These are phyloP conservation scores for Cyberlindnera euphorbiae DNA, from an alignment of 805 yeast genomes.

Conservation along the genomic window DNA sequence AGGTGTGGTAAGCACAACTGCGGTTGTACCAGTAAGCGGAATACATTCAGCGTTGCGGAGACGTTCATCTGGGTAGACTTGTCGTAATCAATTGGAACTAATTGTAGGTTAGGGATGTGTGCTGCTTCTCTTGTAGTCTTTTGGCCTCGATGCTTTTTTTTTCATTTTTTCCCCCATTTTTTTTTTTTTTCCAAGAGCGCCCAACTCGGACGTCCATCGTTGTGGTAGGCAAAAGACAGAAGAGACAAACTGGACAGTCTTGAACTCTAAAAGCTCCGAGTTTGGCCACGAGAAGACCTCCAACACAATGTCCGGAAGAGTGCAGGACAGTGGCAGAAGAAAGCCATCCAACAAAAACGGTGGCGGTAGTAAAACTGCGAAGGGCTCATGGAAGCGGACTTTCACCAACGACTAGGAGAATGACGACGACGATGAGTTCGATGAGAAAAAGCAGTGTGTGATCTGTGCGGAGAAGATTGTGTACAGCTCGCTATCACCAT, in stretches of 20 bases:
- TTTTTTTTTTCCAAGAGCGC: not conserved
- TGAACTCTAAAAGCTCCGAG: not conserved
- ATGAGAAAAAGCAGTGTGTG: constrained; percentile 52
- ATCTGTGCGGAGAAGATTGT: constrained; percentile 75
- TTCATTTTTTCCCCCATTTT: no score
- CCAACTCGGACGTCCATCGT: no score
- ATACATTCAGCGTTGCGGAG: constrained; percentile 71
- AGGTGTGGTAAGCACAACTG: constrained; percentile 65
- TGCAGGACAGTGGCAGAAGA: constrained; percentile 12
- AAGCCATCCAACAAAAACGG: constrained; percentile 2
- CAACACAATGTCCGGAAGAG: constrained; percentile 3
- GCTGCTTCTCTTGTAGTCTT: no score
- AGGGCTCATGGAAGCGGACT: constrained; percentile 19
- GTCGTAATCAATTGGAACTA: no score
- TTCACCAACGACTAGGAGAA: constrained; percentile 11
- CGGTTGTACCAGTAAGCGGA: constrained; percentile 57
- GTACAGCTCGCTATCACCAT: constrained; percentile 70
- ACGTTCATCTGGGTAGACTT: constrained; percentile 45
- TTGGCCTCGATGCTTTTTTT: no score
- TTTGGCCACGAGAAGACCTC: not conserved
- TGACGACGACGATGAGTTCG: constrained; percentile 29
- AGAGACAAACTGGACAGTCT: not conserved
- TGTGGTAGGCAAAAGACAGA: no score
- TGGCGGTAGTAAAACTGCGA: not conserved
- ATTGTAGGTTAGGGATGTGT: no score